Evolutionary conservation across 495 filamentous ascomycete genomes (phyloP).

Genomic region (Neurospora sp.): DNA sequence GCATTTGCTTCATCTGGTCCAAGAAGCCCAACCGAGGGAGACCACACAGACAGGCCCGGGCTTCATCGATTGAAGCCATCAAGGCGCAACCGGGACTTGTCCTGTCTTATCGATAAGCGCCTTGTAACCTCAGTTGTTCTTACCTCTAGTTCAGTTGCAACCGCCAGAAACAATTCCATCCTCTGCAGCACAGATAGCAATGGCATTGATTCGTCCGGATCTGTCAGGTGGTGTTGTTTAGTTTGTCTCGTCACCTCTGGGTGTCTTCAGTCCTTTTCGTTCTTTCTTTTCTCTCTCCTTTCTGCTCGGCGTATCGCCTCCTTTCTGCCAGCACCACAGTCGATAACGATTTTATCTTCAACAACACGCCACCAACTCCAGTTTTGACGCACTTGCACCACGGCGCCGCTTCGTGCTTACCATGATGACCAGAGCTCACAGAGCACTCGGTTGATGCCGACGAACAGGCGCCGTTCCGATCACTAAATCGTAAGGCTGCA

Average conservation of each 20-base stretch:
- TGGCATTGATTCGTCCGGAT: background rate
- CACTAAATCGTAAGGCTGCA: background rate
- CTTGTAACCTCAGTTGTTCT: background rate
- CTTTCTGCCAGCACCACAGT: background rate
- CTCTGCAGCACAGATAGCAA: background rate
- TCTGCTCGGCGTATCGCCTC: background rate
- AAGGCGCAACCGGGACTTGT: background rate
- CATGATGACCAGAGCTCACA: background rate
- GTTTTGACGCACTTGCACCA: background rate
- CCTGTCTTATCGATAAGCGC: background rate
- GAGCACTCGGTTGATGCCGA: background rate
- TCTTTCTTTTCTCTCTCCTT: background rate
- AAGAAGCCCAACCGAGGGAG: background rate
- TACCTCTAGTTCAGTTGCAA: background rate
- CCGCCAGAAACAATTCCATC: background rate
- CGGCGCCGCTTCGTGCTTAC: background rate
- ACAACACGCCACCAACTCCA: background rate
- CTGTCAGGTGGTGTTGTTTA: background rate
- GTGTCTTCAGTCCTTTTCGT: background rate
- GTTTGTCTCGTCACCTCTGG: background rate
- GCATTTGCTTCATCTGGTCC: background rate
- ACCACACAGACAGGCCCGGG: background rate
- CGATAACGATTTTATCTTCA: background rate
- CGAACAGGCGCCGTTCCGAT: background rate
- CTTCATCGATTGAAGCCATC: background rate